Conservation (phyloP, 1,284 basidiomycete genomes). For the Phellopilus nigrolimitatus region DNA sequence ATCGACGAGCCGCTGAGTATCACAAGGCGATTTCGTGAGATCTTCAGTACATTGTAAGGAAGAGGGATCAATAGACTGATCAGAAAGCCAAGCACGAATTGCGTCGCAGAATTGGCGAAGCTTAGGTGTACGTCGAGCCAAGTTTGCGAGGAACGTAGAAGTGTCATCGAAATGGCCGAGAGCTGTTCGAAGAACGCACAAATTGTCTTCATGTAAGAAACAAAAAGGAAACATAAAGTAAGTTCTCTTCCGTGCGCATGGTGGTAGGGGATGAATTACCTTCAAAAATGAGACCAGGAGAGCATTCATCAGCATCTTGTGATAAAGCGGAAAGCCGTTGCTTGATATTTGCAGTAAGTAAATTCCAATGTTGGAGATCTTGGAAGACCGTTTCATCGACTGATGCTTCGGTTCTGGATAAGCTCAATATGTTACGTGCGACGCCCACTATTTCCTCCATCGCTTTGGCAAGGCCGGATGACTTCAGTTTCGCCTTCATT, state of each 20-base stretch:
- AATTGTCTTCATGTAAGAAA: slow-evolving; percentile 1
- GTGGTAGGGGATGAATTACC: too few relatives aligned
- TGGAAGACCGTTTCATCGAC: not conserved
- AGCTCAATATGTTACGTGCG: not conserved
- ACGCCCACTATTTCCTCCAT: slow-evolving; percentile 2
- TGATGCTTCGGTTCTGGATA: not conserved
- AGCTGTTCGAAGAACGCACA: not conserved
- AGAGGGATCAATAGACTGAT: not conserved
- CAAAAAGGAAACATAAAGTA: too few relatives aligned
- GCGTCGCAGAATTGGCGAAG: slow-evolving; percentile 8
- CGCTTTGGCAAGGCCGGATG: not conserved
- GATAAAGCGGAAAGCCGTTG: not conserved
- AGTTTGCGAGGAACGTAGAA: not conserved
- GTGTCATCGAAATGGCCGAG: not conserved
- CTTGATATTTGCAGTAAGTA: not conserved
- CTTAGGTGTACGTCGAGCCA: slow-evolving; percentile 2
- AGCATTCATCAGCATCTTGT: not conserved
- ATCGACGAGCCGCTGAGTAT: slow-evolving; percentile 5
- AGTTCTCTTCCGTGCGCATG: too few relatives aligned
- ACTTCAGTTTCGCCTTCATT: not conserved
- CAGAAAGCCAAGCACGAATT: not conserved
- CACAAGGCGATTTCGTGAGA: not conserved
- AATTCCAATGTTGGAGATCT: slow-evolving; percentile 8
- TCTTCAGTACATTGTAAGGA: not conserved
- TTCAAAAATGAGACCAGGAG: slow-evolving; percentile 3